Conservation (phyloP, 2,329 filamentous ascomycete species). For the Teratosphaeriaceae sp. region DNA sequence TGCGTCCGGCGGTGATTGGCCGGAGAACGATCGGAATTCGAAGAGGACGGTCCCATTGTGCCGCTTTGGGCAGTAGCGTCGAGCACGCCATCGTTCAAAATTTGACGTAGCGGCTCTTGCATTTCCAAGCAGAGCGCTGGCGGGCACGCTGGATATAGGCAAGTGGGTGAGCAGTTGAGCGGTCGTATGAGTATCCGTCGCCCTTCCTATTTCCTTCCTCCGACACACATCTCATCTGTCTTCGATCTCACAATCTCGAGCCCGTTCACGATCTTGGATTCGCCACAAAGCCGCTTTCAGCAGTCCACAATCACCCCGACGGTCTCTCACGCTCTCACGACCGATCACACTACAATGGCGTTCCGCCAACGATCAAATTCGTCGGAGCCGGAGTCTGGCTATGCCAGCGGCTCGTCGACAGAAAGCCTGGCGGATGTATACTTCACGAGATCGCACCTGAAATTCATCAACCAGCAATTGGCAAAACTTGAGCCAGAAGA, state of each 20-base stretch:
- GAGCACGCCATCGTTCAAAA: conserved; percentile 7
- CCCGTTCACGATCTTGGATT: not conserved
- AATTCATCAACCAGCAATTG: conserved; percentile 84
- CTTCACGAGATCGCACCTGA: conserved; percentile 81
- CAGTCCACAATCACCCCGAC: conserved; percentile 3
- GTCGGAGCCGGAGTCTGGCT: conserved; percentile 67
- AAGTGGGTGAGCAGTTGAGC: not conserved
- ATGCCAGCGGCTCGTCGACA: conserved; percentile 63
- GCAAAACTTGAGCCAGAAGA: conserved; percentile 84
- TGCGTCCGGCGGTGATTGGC: conserved; percentile 1
- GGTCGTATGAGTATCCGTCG: not conserved
- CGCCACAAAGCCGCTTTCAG: conserved; percentile 2
- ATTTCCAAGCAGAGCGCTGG: conserved; percentile 17
- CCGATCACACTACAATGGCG: conserved; percentile 16
- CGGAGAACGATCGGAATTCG: not conserved
- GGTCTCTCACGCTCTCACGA: not conserved
- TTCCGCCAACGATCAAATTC: conserved; percentile 20
- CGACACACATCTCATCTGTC: not conserved
- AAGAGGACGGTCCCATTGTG: conserved; percentile 4
- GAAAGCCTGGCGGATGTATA: conserved; percentile 65
- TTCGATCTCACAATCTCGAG: not conserved
- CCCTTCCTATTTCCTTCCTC: conserved; percentile 1
- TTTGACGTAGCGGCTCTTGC: conserved; percentile 8
- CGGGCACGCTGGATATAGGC: conserved; percentile 16
- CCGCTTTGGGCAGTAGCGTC: not conserved